These are phyloP conservation scores for Fusarium circinatum DNA, from an alignment of 2,329 filamentous ascomycete genomes.

Conservation along the genomic window DNA sequence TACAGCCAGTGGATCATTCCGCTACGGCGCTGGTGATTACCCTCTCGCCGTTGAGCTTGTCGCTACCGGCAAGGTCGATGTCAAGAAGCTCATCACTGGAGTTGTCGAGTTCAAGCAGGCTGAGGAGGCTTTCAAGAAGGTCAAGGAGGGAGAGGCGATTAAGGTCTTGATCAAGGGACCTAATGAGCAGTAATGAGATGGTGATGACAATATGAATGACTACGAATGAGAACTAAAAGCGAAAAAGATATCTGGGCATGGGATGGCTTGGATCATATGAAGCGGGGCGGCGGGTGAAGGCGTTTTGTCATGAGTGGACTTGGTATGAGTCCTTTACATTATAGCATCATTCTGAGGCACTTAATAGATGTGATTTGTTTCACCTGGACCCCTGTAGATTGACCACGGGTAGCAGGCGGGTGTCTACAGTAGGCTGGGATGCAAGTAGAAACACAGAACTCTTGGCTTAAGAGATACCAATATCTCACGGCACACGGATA, in stretches of 20 bases:
- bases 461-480: background rate
- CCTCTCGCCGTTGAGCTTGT: conserved; percentile 83
- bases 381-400: background rate
- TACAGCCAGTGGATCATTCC: conserved; percentile 86
- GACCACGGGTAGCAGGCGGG: background rate
- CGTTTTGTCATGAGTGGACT: conserved; percentile 23
- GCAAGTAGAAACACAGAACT: background rate
- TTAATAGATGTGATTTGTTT: conserved; percentile 18
- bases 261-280: conserved; percentile 1
- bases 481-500: background rate
- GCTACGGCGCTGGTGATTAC: conserved; percentile 91
- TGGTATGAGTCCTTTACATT: conserved; percentile 3
- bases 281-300: conserved; percentile 15
- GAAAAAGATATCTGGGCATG: background rate
- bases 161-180: conserved; percentile 75
- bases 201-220: conserved; percentile 20
- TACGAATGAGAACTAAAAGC: conserved; percentile 1
- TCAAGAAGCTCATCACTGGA: conserved; percentile 83
- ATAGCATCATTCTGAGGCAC: background rate
- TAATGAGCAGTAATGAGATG: conserved; percentile 61
- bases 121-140: conserved; percentile 86
- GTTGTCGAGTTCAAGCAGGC: conserved; percentile 84
- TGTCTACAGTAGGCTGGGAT: background rate
- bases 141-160: conserved; percentile 83
- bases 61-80: conserved; percentile 75